These are phyloP conservation scores for Claviceps sp. DNA, from an alignment of 2,329 filamentous ascomycete genomes.

Conservation along the genomic window DNA sequence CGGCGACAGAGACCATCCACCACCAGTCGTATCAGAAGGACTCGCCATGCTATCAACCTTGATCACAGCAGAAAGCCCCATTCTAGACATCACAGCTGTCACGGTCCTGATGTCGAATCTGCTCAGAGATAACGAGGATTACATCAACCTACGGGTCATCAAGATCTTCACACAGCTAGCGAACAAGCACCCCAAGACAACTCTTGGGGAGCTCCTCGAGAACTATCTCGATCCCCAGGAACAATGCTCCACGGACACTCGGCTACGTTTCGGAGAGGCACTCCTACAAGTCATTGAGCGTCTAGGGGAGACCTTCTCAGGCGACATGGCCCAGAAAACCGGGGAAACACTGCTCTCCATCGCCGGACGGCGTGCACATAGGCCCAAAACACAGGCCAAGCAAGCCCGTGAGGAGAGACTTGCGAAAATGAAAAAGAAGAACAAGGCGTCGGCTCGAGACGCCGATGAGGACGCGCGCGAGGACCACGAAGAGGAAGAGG, in stretches of 20 bases:
- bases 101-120: slow-evolving; percentile 51
- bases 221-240: slow-evolving; percentile 54
- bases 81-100: slow-evolving; percentile 53
- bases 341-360: slow-evolving; percentile 48
- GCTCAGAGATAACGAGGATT: slow-evolving; percentile 54
- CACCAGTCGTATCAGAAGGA: slow-evolving; percentile 54
- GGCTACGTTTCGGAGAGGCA: slow-evolving; percentile 57
- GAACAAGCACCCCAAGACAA: slow-evolving; percentile 46
- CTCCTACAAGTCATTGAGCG: slow-evolving; percentile 50
- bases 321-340: slow-evolving; percentile 36
- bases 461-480: too few relatives aligned
- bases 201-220: slow-evolving; percentile 48
- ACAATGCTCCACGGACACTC: slow-evolving; percentile 43
- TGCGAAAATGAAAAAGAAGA: slow-evolving; percentile 30
- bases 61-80: slow-evolving; percentile 38
- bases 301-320: slow-evolving; percentile 41
- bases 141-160: slow-evolving; percentile 56
- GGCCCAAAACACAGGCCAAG: slow-evolving; percentile 43
- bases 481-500: slow-evolving; percentile 27
- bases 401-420: slow-evolving; percentile 38
- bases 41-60: slow-evolving; percentile 46
- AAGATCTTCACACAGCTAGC: slow-evolving; percentile 51
- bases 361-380: slow-evolving; percentile 47
- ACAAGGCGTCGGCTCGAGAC: slow-evolving; percentile 19
- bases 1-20: slow-evolving; percentile 41